Evolutionary conservation across 208 protist species (phyloP), one percentile per base, ranked within the genome.

Genomic region (Angomonas deanei): DNA sequence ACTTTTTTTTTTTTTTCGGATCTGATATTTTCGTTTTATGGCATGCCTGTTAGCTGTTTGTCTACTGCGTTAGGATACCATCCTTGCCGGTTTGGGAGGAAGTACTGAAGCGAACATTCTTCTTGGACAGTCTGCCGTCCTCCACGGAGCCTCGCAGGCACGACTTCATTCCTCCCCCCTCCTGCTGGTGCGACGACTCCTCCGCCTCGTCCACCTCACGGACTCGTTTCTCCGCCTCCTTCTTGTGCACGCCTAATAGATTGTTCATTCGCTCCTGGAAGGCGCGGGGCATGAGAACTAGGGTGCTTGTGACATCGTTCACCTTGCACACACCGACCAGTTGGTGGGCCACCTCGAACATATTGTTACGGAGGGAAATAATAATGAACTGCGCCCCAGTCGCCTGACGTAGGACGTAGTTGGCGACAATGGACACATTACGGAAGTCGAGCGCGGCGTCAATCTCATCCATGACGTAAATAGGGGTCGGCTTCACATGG

Each of bases 401-500:
- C 0, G 99, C 99, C 60, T 98, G 88, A 31, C 98, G 94, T 61
- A 99, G 93, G 19, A 99, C 94, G 83, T 99, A 99, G 73, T 99
- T 97, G 24, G 98, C 98, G 15, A 99, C 97, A 65, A 99, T 99
- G 13, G 96, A 98, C 4, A 97, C 92, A 73, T 99, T 99, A 30
- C 96, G 88, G 77, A 99, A 99, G 76, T 99, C 99, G 5, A 99
- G 86, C 3, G 99, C 99, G 6, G 99, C 99, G 78, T 99, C 99
- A 64, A 99, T 99, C 78, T 99, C 99, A 83, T 99, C 99, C 98
- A 99, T 99, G 38, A 99, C 96, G 82, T 99, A 99, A 33, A 99
- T 93, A 0, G 98, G 98, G n/a, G 97, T 99, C 8, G 98, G 98
- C 74, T 99, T 99, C 78, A 98, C 99, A 77, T 99, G 92, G 78